Evolutionary conservation across 257 asterid species (phyloP).

Genomic region (Haberlea rhodopensis): DNA sequence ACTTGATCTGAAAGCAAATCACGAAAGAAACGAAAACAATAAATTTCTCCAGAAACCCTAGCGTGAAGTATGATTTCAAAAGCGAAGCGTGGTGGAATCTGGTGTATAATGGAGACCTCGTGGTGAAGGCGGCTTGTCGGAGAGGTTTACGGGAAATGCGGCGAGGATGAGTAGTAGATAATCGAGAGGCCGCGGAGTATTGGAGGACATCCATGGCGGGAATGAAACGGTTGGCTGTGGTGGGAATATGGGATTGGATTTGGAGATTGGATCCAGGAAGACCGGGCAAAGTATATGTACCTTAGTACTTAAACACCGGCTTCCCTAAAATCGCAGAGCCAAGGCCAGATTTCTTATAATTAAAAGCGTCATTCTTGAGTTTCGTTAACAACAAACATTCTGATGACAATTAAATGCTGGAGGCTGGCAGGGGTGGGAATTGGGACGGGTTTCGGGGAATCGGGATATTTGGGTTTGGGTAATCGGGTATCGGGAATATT

Average conservation of each 20-base stretch:
- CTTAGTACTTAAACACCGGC: too few species aligned
- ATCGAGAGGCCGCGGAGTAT: conserved; percentile 47
- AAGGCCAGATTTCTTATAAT: too few species aligned
- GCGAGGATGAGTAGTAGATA: conserved; percentile 34
- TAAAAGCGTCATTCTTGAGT: too few species aligned
- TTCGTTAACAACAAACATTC: too few species aligned
- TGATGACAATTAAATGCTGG: too few species aligned
- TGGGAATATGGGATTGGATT: conserved; percentile 10
- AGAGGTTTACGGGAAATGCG: conserved; percentile 36
- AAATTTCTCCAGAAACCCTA: conserved; percentile 26
- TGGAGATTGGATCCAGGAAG: neutral
- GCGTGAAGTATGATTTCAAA: conserved; percentile 14
- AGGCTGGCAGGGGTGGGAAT: too few species aligned
- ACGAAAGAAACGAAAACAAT: conserved; percentile 3
- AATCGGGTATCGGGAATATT: too few species aligned
- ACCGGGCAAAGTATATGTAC: too few species aligned
- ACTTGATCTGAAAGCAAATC: conserved; percentile 49
- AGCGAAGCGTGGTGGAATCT: neutral
- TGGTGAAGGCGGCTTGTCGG: conserved; percentile 46
- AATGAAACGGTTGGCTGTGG: conserved; percentile 28
- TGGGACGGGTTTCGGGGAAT: too few species aligned
- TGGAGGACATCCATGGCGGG: conserved; percentile 71
- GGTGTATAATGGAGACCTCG: conserved; percentile 40
- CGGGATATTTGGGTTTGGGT: too few species aligned
- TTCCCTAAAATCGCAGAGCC: too few species aligned